Percentiles rank a stretch among this genome's conserved stretches.
Conservation (phyloP, 768 basidiomycete genomes). For the Suillus weaverae region DNA sequence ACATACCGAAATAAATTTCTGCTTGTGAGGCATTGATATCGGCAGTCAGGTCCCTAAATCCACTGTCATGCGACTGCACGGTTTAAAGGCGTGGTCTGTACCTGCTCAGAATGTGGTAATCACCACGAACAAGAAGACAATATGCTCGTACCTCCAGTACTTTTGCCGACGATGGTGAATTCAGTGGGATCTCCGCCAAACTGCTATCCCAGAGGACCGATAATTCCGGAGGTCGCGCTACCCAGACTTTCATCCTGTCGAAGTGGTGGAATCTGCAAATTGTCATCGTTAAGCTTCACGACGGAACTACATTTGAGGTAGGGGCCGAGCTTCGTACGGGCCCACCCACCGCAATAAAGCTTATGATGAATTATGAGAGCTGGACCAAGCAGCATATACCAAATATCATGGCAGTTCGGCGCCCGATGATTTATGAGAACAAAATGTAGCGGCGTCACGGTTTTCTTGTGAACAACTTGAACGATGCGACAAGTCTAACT, state of each 20-base stretch:
- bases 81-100: constrained; percentile 38
- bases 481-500: not conserved
- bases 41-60: constrained; percentile 38
- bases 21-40: constrained; percentile 11
- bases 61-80: constrained; percentile 43
- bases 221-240: not conserved
- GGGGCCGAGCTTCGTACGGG: not conserved
- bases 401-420: not conserved
- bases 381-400: not conserved
- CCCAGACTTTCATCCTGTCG: not conserved
- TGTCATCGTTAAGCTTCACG: not conserved
- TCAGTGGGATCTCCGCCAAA: constrained; percentile 37
- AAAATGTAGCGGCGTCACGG: not conserved
- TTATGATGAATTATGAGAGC: not conserved
- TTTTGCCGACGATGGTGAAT: constrained; percentile 40
- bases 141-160: constrained; percentile 45
- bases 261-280: not conserved
- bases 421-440: not conserved
- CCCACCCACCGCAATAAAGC: not conserved
- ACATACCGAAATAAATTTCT: constrained; percentile 34
- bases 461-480: not conserved
- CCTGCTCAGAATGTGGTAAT: constrained; percentile 27
- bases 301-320: not conserved
- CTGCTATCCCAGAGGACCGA: not conserved
- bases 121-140: constrained; percentile 46